These are phyloP conservation scores for Phtheirospermum japonicum DNA, from an alignment of 257 asterid genomes.

Conservation along the genomic window DNA sequence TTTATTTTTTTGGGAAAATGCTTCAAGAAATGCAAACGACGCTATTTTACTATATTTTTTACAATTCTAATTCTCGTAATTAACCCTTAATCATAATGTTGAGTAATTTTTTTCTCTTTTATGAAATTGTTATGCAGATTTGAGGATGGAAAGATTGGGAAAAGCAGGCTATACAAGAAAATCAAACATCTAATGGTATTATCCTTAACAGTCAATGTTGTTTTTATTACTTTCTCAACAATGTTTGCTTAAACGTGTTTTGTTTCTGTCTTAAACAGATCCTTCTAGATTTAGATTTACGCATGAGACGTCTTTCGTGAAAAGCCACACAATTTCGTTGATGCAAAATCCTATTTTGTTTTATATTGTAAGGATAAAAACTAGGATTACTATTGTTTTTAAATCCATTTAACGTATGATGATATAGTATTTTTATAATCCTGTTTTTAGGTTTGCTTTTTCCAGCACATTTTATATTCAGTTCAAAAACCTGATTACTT, in stretches of 20 bases:
- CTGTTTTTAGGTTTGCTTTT: conserved; percentile 61
- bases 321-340: conserved; percentile 64
- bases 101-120: neutral
- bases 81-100: neutral
- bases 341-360: conserved; percentile 63
- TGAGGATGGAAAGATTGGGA: conserved; percentile 98
- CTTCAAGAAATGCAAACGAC: no score
- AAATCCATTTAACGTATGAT: neutral
- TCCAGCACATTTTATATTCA: conserved; percentile 72
- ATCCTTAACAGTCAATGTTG: neutral
- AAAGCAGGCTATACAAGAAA: conserved; percentile 35
- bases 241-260: conserved; percentile 1
- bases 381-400: neutral
- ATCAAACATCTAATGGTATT: conserved; percentile 50
- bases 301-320: conserved; percentile 89
- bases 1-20: no score
- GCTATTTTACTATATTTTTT: neutral
- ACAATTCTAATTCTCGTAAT: neutral
- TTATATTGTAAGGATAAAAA: conserved; percentile 54
- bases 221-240: neutral
- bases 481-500: conserved; percentile 82
- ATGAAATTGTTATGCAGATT: conserved; percentile 43
- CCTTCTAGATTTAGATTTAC: conserved; percentile 85
- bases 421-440: neutral
- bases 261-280: conserved; percentile 40